Percentiles rank a stretch among this genome's conserved stretches.
Conservation (phyloP, 2,329 filamentous ascomycete genomes). For the Pseudophaeomoniella oleicola region DNA sequence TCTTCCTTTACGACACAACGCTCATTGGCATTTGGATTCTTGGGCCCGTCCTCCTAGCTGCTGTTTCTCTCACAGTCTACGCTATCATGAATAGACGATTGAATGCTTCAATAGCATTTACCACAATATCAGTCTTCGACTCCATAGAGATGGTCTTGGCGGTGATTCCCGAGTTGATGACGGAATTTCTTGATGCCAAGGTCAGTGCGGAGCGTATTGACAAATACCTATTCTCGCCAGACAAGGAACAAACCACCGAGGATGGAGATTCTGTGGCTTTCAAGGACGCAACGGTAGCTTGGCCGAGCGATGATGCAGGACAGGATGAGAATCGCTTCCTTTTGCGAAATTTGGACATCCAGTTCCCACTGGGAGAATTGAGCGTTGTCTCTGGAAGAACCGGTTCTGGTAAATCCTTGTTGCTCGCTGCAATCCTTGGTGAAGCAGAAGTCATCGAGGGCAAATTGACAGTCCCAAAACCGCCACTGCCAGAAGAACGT, state of each 20-base stretch:
- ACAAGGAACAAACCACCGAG: slow-evolving; percentile 41
- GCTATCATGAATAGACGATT: slow-evolving; percentile 48
- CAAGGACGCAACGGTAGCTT: slow-evolving; percentile 54
- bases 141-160: slow-evolving; percentile 58
- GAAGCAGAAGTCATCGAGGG: slow-evolving; percentile 58
- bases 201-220: slow-evolving; percentile 62
- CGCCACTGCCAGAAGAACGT: slow-evolving; percentile 38
- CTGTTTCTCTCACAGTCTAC: slow-evolving; percentile 55
- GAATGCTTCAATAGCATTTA: slow-evolving; percentile 62
- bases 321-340: slow-evolving; percentile 48
- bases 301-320: slow-evolving; percentile 50
- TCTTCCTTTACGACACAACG: slow-evolving; percentile 49
- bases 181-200: slow-evolving; percentile 55
- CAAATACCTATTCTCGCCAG: slow-evolving; percentile 52
- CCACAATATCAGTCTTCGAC: slow-evolving; percentile 59
- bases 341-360: slow-evolving; percentile 48
- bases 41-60: slow-evolving; percentile 59
- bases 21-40: slow-evolving; percentile 57
- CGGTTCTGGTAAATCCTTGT: slow-evolving; percentile 61
- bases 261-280: slow-evolving; percentile 49
- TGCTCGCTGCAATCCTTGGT: slow-evolving; percentile 60
- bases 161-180: slow-evolving; percentile 58
- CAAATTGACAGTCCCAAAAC: slow-evolving; percentile 35
- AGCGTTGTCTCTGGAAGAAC: slow-evolving; percentile 66
- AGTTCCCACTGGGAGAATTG: slow-evolving; percentile 54